phyloP scores from a whole-genome alignment of 1,139 yeast species.

The Geotrichum carabidarum region DNA sequence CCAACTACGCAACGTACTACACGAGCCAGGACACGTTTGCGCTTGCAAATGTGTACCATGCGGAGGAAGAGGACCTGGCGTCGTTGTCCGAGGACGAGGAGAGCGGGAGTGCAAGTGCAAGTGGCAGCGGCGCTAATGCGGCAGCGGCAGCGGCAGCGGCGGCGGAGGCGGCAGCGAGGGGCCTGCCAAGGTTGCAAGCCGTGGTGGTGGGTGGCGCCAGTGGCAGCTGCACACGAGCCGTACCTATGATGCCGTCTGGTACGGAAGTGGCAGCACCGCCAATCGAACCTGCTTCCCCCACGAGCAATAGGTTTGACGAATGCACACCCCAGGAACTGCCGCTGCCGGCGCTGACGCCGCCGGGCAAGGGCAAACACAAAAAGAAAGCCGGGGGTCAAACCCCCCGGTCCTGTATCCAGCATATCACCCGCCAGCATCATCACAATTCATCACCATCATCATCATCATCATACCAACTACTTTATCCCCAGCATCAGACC shows the following conservation, averaged over 20 bases:
- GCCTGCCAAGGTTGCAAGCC: too few relatives aligned
- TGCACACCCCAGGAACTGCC: not conserved
- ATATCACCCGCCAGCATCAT: not conserved
- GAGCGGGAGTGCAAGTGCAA: not conserved
- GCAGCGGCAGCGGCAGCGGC: slow-evolving; percentile 1
- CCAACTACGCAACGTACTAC: slow-evolving; percentile 8
- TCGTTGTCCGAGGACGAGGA: not conserved
- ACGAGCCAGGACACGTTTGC: slow-evolving; percentile 8
- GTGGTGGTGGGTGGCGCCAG: too few relatives aligned
- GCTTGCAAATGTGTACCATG: slow-evolving; percentile 3
- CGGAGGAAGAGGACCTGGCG: not conserved
- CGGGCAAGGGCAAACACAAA: too few relatives aligned
- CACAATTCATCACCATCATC: not conserved
- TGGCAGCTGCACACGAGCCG: too few relatives aligned
- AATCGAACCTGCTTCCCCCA: not conserved
- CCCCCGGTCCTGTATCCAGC: not conserved
- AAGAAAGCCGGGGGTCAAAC: too few relatives aligned
- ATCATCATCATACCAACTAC: not conserved
- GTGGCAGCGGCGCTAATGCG: not conserved
- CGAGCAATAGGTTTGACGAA: too few relatives aligned
- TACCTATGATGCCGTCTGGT: too few relatives aligned
- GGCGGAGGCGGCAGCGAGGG: not conserved
- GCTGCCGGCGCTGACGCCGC: not conserved
- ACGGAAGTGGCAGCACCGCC: too few relatives aligned
- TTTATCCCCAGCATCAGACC: not conserved